Conservation (phyloP, 2,329 filamentous ascomycete species). For the Aspergillus sergii region DNA sequence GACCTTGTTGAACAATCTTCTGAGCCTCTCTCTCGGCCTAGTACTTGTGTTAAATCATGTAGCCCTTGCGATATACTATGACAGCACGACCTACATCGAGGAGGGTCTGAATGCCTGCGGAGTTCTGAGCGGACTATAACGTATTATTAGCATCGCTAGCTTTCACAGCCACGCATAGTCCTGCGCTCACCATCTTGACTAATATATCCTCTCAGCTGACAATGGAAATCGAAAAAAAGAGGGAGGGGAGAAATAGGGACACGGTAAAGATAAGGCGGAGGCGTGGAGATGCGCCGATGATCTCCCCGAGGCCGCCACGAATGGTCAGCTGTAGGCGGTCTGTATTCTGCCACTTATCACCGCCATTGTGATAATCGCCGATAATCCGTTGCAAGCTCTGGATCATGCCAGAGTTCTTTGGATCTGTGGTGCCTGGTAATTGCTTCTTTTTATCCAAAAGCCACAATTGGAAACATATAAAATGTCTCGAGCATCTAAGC, state of each 20-base stretch:
- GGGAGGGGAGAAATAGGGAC: conserved; percentile 11
- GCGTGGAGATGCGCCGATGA: conserved; percentile 28
- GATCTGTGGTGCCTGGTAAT: neutral
- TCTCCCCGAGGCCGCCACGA: conserved; percentile 31
- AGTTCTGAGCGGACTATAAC: conserved; percentile 91
- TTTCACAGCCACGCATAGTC: conserved; percentile 7
- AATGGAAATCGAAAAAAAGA: conserved; percentile 11
- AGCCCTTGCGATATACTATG: neutral
- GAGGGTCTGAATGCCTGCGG: conserved; percentile 95
- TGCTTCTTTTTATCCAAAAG: neutral
- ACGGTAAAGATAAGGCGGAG: conserved; percentile 23
- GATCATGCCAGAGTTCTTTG: neutral
- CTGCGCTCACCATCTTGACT: conserved; percentile 33
- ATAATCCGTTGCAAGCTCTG: conserved; percentile 12
- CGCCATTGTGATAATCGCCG: conserved; percentile 32
- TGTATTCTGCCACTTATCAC: conserved; percentile 35
- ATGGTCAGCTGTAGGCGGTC: conserved; percentile 34
- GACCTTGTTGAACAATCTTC: conserved; percentile 98
- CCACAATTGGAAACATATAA: neutral
- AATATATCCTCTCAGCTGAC: conserved; percentile 12
- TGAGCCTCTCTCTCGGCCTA: conserved; percentile 97
- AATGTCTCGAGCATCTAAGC: conserved; percentile 90
- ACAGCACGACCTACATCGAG: conserved; percentile 74
- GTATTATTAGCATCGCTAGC: conserved; percentile 10
- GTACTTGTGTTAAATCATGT: conserved; percentile 13